Percentiles rank a stretch among this genome's conserved stretches.
phyloP scores from a whole-genome alignment of 257 asterid genomes.

The Fraxinus cuspidata region DNA sequence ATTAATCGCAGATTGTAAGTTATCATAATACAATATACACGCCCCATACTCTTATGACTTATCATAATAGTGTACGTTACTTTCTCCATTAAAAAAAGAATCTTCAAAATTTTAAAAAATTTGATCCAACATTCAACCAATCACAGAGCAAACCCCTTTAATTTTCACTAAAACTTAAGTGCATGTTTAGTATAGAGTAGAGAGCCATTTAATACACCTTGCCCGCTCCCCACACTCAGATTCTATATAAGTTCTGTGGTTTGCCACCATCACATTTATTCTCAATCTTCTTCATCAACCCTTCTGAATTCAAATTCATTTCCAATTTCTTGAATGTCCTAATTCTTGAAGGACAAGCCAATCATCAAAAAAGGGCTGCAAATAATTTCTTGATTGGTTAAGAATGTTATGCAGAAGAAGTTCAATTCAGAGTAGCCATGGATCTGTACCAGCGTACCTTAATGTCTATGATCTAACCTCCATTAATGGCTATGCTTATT shows the following conservation, averaged over 20 bases:
- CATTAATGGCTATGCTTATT: slow-evolving; percentile 77
- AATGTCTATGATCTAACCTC: slow-evolving; percentile 81
- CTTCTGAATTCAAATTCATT: neutral
- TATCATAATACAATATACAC: neutral
- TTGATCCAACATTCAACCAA: slow-evolving; percentile 58
- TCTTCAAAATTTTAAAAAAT: slow-evolving; percentile 35
- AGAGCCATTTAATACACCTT: neutral
- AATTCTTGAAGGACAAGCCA: neutral
- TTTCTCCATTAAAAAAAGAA: slow-evolving; percentile 40
- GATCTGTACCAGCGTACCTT: slow-evolving; percentile 67
- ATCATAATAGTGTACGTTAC: slow-evolving; percentile 60
- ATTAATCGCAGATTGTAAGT: too few species aligned
- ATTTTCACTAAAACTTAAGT: neutral
- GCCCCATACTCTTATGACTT: too few species aligned
- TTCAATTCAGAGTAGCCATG: slow-evolving; percentile 39
- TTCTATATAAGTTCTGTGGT: too few species aligned
- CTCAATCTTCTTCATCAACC: slow-evolving; percentile 9
- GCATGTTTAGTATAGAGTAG: too few species aligned
- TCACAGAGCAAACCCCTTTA: neutral
- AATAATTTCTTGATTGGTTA: neutral
- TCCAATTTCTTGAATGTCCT: neutral
- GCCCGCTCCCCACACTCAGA: neutral
- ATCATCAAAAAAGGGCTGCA: neutral
- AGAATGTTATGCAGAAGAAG: slow-evolving; percentile 70
- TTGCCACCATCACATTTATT: slow-evolving; percentile 8